Conservation (phyloP, 2,329 filamentous ascomycete species). For the Phialophora verrucosa region DNA sequence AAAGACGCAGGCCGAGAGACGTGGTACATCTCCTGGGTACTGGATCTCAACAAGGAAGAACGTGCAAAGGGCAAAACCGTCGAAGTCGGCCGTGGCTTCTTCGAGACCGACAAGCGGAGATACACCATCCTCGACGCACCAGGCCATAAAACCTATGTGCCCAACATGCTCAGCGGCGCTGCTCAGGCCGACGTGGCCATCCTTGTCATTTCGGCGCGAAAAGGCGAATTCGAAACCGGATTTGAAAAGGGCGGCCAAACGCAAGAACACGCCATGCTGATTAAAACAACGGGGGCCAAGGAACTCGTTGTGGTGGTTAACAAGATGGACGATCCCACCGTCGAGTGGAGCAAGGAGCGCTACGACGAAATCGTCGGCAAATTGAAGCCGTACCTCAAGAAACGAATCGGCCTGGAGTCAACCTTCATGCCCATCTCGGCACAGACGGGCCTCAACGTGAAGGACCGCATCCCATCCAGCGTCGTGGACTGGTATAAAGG, state of each 20-base stretch:
- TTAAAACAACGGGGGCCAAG: constrained; percentile 97
- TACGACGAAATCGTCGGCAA: constrained; percentile 94
- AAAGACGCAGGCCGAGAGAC: constrained; percentile 96
- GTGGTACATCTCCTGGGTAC: constrained; percentile 98
- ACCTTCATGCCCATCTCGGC: constrained; percentile 97
- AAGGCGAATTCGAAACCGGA: constrained; percentile 98
- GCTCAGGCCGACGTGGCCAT: constrained; percentile 94
- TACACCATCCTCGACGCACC: constrained; percentile 98
- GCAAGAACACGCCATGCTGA: constrained; percentile 94
- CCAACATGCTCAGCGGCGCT: constrained; percentile 96
- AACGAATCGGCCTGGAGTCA: constrained; percentile 72
- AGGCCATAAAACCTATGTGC: constrained; percentile 97
- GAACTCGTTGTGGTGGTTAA: constrained; percentile 94
- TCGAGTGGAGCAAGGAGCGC: constrained; percentile 91
- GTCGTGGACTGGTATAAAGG: constrained; percentile 83
- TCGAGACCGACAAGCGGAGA: constrained; percentile 93
- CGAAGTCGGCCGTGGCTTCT: constrained; percentile 92
- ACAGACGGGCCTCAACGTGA: constrained; percentile 83
- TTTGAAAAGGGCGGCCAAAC: constrained; percentile 96
- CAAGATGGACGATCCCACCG: constrained; percentile 99
- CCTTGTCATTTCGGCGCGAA: constrained; percentile 92
- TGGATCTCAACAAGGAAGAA: constrained; percentile 97
- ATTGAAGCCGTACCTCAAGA: constrained; percentile 82
- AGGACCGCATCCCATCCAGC: constrained; percentile 79
- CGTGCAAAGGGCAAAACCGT: constrained; percentile 96